phyloP scores from a whole-genome alignment of 306 rosid species.

The Castanopsis chinensis region DNA sequence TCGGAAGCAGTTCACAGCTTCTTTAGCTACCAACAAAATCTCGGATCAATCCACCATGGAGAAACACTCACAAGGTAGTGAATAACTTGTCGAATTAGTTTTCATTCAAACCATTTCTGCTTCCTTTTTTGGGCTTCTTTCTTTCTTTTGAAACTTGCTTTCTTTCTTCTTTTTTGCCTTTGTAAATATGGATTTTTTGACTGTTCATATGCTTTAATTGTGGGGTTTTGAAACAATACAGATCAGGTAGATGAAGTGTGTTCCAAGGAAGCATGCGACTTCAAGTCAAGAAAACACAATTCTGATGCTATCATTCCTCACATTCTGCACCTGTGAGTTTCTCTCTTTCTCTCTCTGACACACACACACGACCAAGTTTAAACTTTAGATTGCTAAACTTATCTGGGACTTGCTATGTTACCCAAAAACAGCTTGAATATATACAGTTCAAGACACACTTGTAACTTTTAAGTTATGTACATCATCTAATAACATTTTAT shows the following conservation, averaged over 20 bases:
- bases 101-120: neutral
- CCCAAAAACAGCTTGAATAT: neutral
- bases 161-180: no score
- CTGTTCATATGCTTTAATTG: neutral
- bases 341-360: neutral
- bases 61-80: constrained; percentile 16
- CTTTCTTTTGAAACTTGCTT: neutral
- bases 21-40: neutral
- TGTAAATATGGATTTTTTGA: neutral
- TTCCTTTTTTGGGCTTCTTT: neutral
- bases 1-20: neutral
- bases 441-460: no score
- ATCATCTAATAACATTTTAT: no score
- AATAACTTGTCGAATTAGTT: neutral
- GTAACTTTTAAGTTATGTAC: no score
- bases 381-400: no score
- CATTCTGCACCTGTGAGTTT: constrained; percentile 59
- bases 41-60: constrained; percentile 22
- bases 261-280: constrained; percentile 27
- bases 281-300: constrained; percentile 11
- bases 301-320: constrained; percentile 59
- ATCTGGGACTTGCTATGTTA: neutral
- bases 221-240: constrained; percentile 1
- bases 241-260: constrained; percentile 20
- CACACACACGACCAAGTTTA: neutral